phyloP scores from a whole-genome alignment of 2,329 filamentous ascomycete genomes.

The Dissoconium aciculare region DNA sequence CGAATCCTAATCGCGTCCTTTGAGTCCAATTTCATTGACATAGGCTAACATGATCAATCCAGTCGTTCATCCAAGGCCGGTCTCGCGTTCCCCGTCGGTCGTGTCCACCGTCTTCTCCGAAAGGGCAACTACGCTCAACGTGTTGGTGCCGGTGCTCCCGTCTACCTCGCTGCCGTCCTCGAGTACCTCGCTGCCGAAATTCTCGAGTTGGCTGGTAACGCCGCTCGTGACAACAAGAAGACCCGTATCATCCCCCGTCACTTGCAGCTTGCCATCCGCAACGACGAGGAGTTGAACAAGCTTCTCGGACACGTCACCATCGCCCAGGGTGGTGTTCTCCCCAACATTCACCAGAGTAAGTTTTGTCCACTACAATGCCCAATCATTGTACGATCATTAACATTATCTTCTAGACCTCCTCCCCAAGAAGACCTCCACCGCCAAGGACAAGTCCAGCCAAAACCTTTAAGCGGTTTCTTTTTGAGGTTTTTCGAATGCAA shows the following conservation, averaged over 20 bases:
- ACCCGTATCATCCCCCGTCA: slow-evolving; percentile 99
- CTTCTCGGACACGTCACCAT: slow-evolving; percentile 91
- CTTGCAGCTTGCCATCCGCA: slow-evolving; percentile 91
- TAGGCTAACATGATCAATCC: slow-evolving; percentile 29
- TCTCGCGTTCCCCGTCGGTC: slow-evolving; percentile 95
- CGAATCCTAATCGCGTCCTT: too few species aligned
- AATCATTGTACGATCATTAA: too few species aligned
- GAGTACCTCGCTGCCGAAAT: slow-evolving; percentile 98
- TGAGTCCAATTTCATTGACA: slow-evolving; percentile 11
- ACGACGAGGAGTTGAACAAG: slow-evolving; percentile 98
- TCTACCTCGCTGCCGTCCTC: slow-evolving; percentile 86
- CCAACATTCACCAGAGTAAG: slow-evolving; percentile 95
- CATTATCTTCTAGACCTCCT: slow-evolving; percentile 58
- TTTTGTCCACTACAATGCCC: too few species aligned
- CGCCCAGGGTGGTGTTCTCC: slow-evolving; percentile 89
- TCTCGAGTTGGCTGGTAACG: slow-evolving; percentile 92
- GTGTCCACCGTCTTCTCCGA: slow-evolving; percentile 96
- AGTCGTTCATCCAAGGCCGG: slow-evolving; percentile 98
- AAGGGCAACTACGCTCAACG: slow-evolving; percentile 99
- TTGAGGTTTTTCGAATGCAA: slow-evolving; percentile 14
- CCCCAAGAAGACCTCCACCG: slow-evolving; percentile 77
- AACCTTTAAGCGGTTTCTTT: slow-evolving; percentile 56
- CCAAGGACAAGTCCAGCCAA: slow-evolving; percentile 77
- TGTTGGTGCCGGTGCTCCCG: slow-evolving; percentile 61
- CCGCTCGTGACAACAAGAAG: slow-evolving; percentile 98